Evolutionary conservation across 345 rosid genomes (phyloP).

Genomic region (Arabis hirsuta): DNA sequence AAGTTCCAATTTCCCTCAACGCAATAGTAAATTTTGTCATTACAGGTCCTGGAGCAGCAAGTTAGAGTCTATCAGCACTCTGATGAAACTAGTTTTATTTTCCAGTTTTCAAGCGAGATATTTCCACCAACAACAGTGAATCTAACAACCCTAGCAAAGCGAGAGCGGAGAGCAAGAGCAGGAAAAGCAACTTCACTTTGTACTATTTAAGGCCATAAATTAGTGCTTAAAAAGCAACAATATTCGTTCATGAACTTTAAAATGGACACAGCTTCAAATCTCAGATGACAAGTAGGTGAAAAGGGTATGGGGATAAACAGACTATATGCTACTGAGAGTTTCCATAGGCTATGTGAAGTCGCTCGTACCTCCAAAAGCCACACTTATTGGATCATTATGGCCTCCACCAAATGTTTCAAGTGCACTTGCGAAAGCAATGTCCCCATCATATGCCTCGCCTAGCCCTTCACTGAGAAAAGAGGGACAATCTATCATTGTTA

Average conservation of each 20-base stretch:
- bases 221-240: not conserved
- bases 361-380: slow-evolving; percentile 93
- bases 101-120: not conserved
- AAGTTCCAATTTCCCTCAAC: slow-evolving; percentile 96
- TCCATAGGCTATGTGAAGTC: not conserved
- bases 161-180: not conserved
- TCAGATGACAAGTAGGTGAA: slow-evolving; percentile 23
- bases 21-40: slow-evolving; percentile 99
- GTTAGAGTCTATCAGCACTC: slow-evolving; percentile 34
- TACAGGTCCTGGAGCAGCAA: slow-evolving; percentile 75
- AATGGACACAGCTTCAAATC: slow-evolving; percentile 9
- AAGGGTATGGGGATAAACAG: slow-evolving; percentile 14
- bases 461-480: slow-evolving; percentile 82
- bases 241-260: not conserved
- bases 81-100: slow-evolving; percentile 18
- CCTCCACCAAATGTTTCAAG: slow-evolving; percentile 98
- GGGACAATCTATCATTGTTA: slow-evolving; percentile 7
- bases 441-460: slow-evolving; percentile 97
- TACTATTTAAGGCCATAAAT: not conserved
- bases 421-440: slow-evolving; percentile 96
- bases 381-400: slow-evolving; percentile 96
- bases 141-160: slow-evolving; percentile 23
- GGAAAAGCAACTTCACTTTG: slow-evolving; percentile 12
- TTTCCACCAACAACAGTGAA: not conserved
- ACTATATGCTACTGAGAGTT: slow-evolving; percentile 11